These are phyloP conservation scores for Zopfia rhizophila DNA, from an alignment of 2,329 filamentous ascomycete genomes.

Conservation along the genomic window DNA sequence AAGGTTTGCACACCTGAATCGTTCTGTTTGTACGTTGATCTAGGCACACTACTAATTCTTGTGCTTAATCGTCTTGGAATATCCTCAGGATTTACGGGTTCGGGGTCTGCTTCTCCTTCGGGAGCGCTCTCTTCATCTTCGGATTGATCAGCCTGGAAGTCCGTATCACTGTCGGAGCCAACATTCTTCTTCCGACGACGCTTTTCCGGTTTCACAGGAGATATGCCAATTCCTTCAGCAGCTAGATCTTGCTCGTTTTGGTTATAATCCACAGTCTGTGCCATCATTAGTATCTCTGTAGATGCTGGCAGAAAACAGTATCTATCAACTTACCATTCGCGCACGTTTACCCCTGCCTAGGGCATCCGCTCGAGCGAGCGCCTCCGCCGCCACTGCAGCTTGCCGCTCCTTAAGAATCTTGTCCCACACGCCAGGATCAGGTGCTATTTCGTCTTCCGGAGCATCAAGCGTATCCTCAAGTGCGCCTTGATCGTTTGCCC, in stretches of 20 bases:
- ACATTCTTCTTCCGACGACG: slow-evolving; percentile 40
- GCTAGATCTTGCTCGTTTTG: slow-evolving; percentile 42
- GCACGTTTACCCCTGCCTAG: slow-evolving; percentile 87
- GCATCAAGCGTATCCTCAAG: slow-evolving; percentile 72
- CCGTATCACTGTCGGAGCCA: slow-evolving; percentile 59
- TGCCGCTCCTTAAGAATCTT: slow-evolving; percentile 87
- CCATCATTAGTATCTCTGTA: slow-evolving; percentile 23
- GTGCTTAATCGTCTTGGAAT: not conserved
- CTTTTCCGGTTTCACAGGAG: slow-evolving; percentile 45
- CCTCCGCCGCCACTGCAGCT: slow-evolving; percentile 77
- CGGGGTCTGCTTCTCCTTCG: slow-evolving; percentile 14
- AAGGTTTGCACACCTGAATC: slow-evolving; percentile 2
- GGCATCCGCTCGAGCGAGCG: slow-evolving; percentile 73
- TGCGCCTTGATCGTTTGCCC: slow-evolving; percentile 81
- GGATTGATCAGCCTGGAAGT: slow-evolving; percentile 56
- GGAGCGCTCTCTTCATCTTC: slow-evolving; percentile 33
- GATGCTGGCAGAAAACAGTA: no score
- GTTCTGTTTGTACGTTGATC: not conserved
- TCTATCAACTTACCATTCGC: slow-evolving; percentile 61
- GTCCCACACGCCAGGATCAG: slow-evolving; percentile 84
- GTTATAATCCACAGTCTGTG: slow-evolving; percentile 60
- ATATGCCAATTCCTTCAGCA: slow-evolving; percentile 26
- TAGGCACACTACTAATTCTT: not conserved
- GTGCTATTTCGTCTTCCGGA: slow-evolving; percentile 62
- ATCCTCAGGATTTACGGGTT: slow-evolving; percentile 15